A percentile compares a stretch with the other conserved stretches of the same genome.
Evolutionary conservation across 2,329 filamentous ascomycete species (phyloP).

Genomic region (Apiospora kogelbergensis): DNA sequence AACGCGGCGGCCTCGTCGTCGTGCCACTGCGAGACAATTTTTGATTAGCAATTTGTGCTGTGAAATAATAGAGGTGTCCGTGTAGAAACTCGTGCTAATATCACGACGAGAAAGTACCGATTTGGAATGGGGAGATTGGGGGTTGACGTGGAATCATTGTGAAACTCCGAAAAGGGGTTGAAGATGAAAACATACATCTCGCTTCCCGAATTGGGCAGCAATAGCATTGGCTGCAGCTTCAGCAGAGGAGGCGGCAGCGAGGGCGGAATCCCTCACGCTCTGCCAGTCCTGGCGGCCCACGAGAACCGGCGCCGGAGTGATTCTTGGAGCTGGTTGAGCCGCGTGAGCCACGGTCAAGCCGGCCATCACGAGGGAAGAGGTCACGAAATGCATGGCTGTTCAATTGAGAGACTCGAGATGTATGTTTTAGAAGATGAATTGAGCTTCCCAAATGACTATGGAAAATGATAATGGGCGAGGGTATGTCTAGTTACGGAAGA

Average conservation of each 20-base stretch:
- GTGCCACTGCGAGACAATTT: slow-evolving; percentile 4
- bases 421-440: not conserved
- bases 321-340: slow-evolving; percentile 20
- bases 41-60: not conserved
- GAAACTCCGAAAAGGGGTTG: not conserved
- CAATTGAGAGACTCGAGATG: not conserved
- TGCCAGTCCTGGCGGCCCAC: slow-evolving; percentile 14
- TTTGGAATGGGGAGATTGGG: no score
- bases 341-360: slow-evolving; percentile 20
- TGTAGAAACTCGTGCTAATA: no score
- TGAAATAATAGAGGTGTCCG: not conserved
- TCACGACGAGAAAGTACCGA: no score
- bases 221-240: slow-evolving; percentile 18
- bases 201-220: slow-evolving; percentile 15
- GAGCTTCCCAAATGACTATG: not conserved
- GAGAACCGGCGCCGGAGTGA: slow-evolving; percentile 21
- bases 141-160: no score
- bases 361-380: slow-evolving; percentile 19
- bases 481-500: not conserved
- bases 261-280: slow-evolving; percentile 16
- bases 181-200: not conserved
- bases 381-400: slow-evolving; percentile 19
- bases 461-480: not conserved
- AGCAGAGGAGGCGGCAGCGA: slow-evolving; percentile 18
- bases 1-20: slow-evolving; percentile 16